Conservation (phyloP, 805 yeast genomes). For the Candida chauliodis region DNA sequence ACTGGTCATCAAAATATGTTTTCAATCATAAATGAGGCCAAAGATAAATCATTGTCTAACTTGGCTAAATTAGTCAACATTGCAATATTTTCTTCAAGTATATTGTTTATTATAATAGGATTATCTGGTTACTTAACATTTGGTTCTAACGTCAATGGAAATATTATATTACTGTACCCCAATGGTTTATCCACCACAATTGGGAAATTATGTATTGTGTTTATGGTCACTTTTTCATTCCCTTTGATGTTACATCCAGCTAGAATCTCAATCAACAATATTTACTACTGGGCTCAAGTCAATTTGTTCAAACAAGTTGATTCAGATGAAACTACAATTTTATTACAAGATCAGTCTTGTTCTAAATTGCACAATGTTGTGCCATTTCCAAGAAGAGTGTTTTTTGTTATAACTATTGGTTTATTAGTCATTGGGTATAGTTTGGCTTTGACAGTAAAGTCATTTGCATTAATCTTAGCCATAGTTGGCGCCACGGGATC, state of each 20-base stretch:
- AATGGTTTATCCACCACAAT: slow-evolving; percentile 61
- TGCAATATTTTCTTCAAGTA: slow-evolving; percentile 59
- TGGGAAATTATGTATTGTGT: slow-evolving; percentile 77
- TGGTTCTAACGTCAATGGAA: slow-evolving; percentile 77
- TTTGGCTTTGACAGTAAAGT: slow-evolving; percentile 62
- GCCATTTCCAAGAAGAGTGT: slow-evolving; percentile 25
- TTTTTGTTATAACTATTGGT: slow-evolving; percentile 24
- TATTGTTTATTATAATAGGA: slow-evolving; percentile 70
- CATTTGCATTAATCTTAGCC: slow-evolving; percentile 79
- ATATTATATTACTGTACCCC: slow-evolving; percentile 76
- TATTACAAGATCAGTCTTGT: slow-evolving; percentile 1
- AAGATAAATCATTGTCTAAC: slow-evolving; percentile 43
- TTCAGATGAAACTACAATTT: slow-evolving; percentile 1
- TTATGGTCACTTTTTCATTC: slow-evolving; percentile 77
- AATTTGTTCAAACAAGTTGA: slow-evolving; percentile 9
- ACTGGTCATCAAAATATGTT: slow-evolving; percentile 97
- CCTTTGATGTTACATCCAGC: slow-evolving; percentile 93
- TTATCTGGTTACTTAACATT: slow-evolving; percentile 80
- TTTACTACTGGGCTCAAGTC: slow-evolving; percentile 47
- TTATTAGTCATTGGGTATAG: slow-evolving; percentile 52
- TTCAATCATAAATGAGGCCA: slow-evolving; percentile 78
- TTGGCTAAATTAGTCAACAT: slow-evolving; percentile 40
- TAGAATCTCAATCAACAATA: slow-evolving; percentile 74
- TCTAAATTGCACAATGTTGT: slow-evolving; percentile 16
- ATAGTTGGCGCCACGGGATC: slow-evolving; percentile 93